Conservation (phyloP, 345 rosid species). For the Clarkia xantiana region DNA sequence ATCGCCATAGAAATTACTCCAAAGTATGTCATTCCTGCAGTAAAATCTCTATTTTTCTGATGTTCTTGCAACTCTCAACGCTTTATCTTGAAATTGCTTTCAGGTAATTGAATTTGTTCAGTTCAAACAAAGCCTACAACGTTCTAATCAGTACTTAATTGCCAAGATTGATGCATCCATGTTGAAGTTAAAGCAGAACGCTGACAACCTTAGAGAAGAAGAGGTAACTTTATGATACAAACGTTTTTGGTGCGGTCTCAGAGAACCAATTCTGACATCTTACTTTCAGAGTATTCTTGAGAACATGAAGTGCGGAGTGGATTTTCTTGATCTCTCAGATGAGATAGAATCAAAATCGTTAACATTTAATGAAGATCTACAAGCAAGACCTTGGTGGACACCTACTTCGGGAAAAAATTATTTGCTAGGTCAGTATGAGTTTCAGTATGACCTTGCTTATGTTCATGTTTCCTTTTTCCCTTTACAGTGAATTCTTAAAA, state of each 20-base stretch:
- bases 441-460: neutral
- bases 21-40: conserved; percentile 37
- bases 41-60: neutral
- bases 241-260: neutral
- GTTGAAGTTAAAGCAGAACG: conserved; percentile 68
- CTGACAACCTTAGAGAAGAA: conserved; percentile 57
- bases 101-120: conserved; percentile 96
- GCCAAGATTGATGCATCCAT: conserved; percentile 60
- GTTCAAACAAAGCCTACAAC: conserved; percentile 77
- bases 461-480: neutral
- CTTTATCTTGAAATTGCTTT: conserved; percentile 5
- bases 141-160: conserved; percentile 63
- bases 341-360: conserved; percentile 59
- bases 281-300: conserved; percentile 51
- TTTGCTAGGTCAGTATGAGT: conserved; percentile 48
- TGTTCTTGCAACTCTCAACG: neutral
- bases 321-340: conserved; percentile 62
- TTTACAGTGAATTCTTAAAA: neutral
- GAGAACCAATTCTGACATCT: neutral
- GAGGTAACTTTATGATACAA: conserved; percentile 27
- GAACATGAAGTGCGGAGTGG: conserved; percentile 47
- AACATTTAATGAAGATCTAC: conserved; percentile 79
- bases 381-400: conserved; percentile 95
- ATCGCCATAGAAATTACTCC: conserved; percentile 93
- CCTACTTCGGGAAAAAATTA: conserved; percentile 70